Conservation (phyloP, 441 rosid species). For the Erodium chrysanthum region DNA sequence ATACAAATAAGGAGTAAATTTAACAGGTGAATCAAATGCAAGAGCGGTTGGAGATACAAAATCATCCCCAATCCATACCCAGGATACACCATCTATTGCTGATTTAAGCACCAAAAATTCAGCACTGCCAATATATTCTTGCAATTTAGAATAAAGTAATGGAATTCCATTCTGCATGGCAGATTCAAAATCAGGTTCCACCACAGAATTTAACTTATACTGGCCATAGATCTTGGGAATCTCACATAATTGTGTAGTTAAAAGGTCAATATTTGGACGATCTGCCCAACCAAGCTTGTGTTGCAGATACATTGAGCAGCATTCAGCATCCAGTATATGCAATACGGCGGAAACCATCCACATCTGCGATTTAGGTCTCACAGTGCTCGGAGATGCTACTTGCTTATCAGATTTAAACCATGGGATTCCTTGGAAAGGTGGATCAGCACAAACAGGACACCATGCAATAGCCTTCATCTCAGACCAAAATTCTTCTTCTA, state of each 20-base stretch:
- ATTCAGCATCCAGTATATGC: constrained; percentile 75
- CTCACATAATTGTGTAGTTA: constrained; percentile 63
- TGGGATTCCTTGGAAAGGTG: constrained; percentile 73
- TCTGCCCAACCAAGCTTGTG: constrained; percentile 83
- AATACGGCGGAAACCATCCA: constrained; percentile 63
- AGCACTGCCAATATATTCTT: constrained; percentile 53
- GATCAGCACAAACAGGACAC: constrained; percentile 73
- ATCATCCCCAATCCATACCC: constrained; percentile 97
- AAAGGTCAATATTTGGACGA: constrained; percentile 37
- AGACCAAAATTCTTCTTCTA: constrained; percentile 81
- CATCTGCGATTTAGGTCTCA: constrained; percentile 87
- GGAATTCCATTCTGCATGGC: constrained; percentile 62
- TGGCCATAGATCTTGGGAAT: constrained; percentile 58
- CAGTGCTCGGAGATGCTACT: constrained; percentile 62
- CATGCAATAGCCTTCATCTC: constrained; percentile 69
- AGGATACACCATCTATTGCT: constrained; percentile 63
- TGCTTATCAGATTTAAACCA: constrained; percentile 60
- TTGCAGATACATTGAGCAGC: constrained; percentile 47
- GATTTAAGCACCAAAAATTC: constrained; percentile 54
- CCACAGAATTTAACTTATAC: constrained; percentile 41
- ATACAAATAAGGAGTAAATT: constrained; percentile 85
- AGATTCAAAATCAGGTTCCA: constrained; percentile 45
- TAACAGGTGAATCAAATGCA: constrained; percentile 98
- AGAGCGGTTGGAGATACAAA: constrained; percentile 73
- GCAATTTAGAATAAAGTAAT: constrained; percentile 57